Percentiles rank a stretch among this genome's conserved stretches.
Conservation (phyloP, 1,284 basidiomycete species). For the Ceratobasidium sp. region DNA sequence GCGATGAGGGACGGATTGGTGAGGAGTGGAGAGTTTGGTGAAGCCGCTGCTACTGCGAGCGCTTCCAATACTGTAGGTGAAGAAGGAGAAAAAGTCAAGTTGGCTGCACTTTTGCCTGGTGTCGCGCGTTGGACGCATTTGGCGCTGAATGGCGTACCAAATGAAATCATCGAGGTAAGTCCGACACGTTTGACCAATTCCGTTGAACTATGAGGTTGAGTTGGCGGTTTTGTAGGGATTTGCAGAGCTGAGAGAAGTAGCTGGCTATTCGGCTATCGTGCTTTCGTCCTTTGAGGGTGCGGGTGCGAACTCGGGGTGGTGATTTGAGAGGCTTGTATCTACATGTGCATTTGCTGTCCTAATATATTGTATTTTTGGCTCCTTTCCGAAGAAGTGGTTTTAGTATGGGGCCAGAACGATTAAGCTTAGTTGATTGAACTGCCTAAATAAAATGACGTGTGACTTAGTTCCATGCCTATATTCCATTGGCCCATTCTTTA, state of each 20-base stretch:
- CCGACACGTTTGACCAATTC: not conserved
- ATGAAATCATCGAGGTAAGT: slow-evolving; percentile 83
- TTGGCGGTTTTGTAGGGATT: slow-evolving; percentile 50
- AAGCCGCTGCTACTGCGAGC: too few relatives aligned
- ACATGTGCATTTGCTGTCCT: not conserved
- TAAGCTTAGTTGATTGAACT: too few relatives aligned
- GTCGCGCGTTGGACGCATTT: slow-evolving; percentile 77
- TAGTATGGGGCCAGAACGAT: too few relatives aligned
- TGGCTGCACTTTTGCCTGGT: slow-evolving; percentile 80
- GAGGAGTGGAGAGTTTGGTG: slow-evolving; percentile 37
- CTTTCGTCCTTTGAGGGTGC: slow-evolving; percentile 54
- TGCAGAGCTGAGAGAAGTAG: slow-evolving; percentile 56
- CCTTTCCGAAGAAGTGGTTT: too few relatives aligned
- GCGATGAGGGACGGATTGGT: slow-evolving; percentile 60
- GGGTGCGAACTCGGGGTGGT: not conserved
- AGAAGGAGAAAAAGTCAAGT: slow-evolving; percentile 58
- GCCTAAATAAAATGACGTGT: too few relatives aligned
- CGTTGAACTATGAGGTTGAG: not conserved
- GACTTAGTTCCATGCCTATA: too few relatives aligned
- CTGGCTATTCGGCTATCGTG: slow-evolving; percentile 59
- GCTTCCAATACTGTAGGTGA: too few relatives aligned
- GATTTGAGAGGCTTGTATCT: not conserved
- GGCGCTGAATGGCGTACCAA: slow-evolving; percentile 75
- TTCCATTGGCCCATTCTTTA: too few relatives aligned
- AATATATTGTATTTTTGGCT: slow-evolving; percentile 5